Percentiles rank a stretch among this genome's conserved stretches.
phyloP scores from a whole-genome alignment of 1,284 basidiomycete species.

The Microbotryomycetes sp. region DNA sequence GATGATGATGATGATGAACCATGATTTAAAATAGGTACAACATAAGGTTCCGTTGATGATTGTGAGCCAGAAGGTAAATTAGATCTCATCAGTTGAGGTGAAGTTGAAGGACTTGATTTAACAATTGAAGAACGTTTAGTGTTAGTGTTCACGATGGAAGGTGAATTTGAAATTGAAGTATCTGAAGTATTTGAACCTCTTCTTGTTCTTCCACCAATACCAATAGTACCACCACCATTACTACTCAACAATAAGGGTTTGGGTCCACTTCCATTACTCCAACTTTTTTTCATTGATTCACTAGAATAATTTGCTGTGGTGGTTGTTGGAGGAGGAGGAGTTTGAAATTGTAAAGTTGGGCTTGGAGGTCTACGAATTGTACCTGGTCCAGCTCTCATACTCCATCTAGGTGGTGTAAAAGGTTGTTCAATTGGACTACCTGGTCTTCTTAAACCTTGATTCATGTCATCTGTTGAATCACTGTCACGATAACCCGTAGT shows the following conservation, averaged over 20 bases:
- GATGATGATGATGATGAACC: neutral
- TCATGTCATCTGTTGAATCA: neutral
- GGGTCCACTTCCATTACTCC: conserved; percentile 8
- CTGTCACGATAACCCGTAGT: too few relatives aligned
- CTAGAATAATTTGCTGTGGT: neutral
- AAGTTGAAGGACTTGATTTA: conserved; percentile 3
- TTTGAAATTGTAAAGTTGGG: too few relatives aligned
- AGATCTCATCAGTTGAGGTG: conserved; percentile 8
- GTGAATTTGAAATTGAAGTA: neutral
- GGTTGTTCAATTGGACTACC: conserved; percentile 23
- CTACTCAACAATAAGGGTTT: conserved; percentile 24
- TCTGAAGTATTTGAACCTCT: conserved; percentile 13
- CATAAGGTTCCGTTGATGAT: too few relatives aligned
- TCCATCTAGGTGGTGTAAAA: conserved; percentile 23
- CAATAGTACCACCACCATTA: too few relatives aligned
- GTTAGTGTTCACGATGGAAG: neutral
- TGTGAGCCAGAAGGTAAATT: neutral
- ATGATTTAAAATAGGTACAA: neutral
- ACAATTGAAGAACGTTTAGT: neutral
- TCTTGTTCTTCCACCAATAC: too few relatives aligned
- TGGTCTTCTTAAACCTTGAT: neutral
- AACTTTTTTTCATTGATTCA: conserved; percentile 1
- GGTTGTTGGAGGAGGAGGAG: neutral
- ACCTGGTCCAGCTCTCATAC: neutral
- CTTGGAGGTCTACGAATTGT: neutral